Conservation (phyloP, 768 basidiomycete species). For the Leccinellum rugosiceps region DNA sequence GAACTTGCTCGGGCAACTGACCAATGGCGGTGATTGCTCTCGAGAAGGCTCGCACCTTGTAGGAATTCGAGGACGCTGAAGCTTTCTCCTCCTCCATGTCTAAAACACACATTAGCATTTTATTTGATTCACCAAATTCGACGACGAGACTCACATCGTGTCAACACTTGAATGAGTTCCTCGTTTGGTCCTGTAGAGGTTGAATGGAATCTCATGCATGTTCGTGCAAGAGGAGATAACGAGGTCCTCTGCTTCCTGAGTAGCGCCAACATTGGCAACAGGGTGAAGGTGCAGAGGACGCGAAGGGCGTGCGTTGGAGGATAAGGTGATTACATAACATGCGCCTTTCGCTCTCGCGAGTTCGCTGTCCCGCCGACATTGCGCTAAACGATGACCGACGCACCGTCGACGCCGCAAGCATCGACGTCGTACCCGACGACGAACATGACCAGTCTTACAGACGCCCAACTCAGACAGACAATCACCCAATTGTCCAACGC, state of each 20-base stretch:
- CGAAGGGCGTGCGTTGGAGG: no score
- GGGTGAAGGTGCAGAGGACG: no score
- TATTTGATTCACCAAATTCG: background rate
- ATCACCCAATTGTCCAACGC: conserved; percentile 51
- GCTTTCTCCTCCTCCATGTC: conserved; percentile 45
- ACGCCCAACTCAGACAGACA: conserved; percentile 61
- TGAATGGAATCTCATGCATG: conserved; percentile 16
- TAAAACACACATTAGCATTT: conserved; percentile 1
- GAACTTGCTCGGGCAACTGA: conserved; percentile 40
- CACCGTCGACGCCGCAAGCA: conserved; percentile 17
- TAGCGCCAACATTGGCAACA: conserved; percentile 21
- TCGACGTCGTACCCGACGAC: conserved; percentile 32
- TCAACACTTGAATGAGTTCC: conserved; percentile 39
- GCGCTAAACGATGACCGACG: conserved; percentile 26
- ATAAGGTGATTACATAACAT: conserved; percentile 25
- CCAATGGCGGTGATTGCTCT: conserved; percentile 45
- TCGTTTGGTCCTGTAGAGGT: conserved; percentile 32
- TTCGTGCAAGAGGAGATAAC: conserved; percentile 1
- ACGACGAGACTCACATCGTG: conserved; percentile 35
- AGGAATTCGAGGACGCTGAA: conserved; percentile 36
- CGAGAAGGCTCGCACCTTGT: conserved; percentile 49
- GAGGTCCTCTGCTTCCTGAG: conserved; percentile 2
- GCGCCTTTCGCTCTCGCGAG: conserved; percentile 11
- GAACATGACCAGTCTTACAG: conserved; percentile 48
- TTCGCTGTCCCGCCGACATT: background rate